phyloP scores from a whole-genome alignment of 331 rosid species.

The Dryas integrifolia region DNA sequence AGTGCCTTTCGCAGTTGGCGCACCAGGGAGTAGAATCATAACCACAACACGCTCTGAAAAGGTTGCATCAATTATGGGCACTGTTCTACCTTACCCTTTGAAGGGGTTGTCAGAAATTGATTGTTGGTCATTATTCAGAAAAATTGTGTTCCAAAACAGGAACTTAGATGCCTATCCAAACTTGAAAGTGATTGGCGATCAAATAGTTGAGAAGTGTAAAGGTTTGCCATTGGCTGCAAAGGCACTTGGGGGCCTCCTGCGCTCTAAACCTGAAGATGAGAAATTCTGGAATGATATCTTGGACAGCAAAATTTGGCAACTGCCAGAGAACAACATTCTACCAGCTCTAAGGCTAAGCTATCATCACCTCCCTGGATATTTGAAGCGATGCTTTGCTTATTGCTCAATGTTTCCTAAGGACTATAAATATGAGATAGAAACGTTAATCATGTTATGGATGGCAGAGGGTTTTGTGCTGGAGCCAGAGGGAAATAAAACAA shows the following conservation, averaged over 20 bases:
- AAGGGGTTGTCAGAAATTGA: constrained; percentile 8
- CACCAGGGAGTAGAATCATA: constrained; percentile 26
- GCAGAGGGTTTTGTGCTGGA: constrained; percentile 27
- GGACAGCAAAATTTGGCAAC: constrained; percentile 18
- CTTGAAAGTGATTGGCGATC: constrained; percentile 15
- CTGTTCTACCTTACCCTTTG: neutral
- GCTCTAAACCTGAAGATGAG: constrained; percentile 14
- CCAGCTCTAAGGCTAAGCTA: constrained; percentile 28
- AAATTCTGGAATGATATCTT: constrained; percentile 21
- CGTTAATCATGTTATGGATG: constrained; percentile 24
- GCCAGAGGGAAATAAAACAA: constrained; percentile 3
- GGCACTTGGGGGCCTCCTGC: constrained; percentile 22
- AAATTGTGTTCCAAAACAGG: neutral
- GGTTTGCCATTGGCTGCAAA: constrained; percentile 24
- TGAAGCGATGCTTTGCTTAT: constrained; percentile 29
- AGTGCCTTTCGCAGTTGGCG: constrained; percentile 11
- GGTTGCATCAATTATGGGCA: constrained; percentile 25
- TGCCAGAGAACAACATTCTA: neutral
- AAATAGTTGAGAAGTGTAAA: constrained; percentile 20
- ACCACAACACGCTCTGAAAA: constrained; percentile 20
- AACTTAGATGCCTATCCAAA: neutral
- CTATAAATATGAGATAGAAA: constrained; percentile 14
- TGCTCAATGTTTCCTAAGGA: constrained; percentile 30
- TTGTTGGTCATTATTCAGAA: constrained; percentile 14
- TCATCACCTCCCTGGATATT: constrained; percentile 14